Base-by-base conservation (phyloP, 768 basidiomycete genomes). In the Royoungia palumana region DNA sequence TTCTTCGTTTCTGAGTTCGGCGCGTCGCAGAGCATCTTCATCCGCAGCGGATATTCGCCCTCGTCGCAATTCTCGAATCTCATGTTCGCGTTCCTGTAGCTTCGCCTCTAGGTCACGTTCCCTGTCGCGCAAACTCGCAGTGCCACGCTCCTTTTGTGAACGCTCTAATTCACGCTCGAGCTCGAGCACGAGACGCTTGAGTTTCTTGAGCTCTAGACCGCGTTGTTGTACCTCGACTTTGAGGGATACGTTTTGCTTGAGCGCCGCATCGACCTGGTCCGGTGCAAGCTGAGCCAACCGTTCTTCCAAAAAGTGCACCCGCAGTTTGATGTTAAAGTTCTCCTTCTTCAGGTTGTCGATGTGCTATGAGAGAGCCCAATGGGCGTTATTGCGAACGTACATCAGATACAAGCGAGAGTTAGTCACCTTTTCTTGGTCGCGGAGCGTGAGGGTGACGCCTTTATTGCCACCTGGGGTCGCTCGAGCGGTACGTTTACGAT, bases 291-390 rank as follows among this genome's bases (percentile, higher is more conserved):
- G 83, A 2, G 87, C 87, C 14, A 99, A 79, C 38, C 90, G 85
- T 61, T 98, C 93, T 68, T 97, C 91, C 36, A 96, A 80, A 65
- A 96, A 95, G 63, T 96, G 93, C 4, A 97, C 89, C 50, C 93
- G 89, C 44, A 98, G 80, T 68, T 97, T 96, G 64, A 99, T 85
- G 61, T 86, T 87, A 67, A 98, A 97, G 75, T 95, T 95, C 67
- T 98, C 94, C 67, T 94, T 96, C 73, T 95, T 94, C 61, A 94
- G 81, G 53, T 83, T 84, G 70, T 98, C 93, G 63, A 96, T 91
- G 67, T 94, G 89, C 94, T 98, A 61, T 6, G n/a, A 7, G 22
- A 10, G 35, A 25, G 34, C 8, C 7, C 1, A 25, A 16, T 6
- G 24, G 5, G 21, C 9, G 16, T 45, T 9, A 40, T 12, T 41